These are phyloP conservation scores for Gigaspora rosea DNA, from an alignment of 192 early-diverging fungal species.

Conservation along the genomic window DNA sequence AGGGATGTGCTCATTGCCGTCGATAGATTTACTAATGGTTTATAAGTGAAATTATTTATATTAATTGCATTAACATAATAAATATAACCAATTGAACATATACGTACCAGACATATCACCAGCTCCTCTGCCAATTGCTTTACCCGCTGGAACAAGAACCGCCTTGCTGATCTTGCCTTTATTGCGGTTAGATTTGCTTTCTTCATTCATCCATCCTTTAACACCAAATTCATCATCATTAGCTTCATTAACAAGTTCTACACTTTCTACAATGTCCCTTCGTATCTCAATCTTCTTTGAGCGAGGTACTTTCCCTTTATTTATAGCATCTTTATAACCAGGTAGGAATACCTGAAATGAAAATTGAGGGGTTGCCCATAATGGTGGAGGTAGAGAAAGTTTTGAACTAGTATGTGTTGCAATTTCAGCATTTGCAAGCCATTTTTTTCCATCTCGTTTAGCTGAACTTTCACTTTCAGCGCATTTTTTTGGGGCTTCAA, in stretches of 20 bases:
- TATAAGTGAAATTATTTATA: background rate
- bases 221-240: slow-evolving; percentile 27
- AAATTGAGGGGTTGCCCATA: slow-evolving; percentile 56
- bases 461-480: background rate
- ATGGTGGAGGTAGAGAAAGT: slow-evolving; percentile 39
- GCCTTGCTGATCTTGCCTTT: slow-evolving; percentile 2
- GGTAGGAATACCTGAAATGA: slow-evolving; percentile 50
- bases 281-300: slow-evolving; percentile 49
- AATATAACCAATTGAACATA: background rate
- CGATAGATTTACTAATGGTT: slow-evolving; percentile 12
- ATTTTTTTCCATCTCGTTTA: slow-evolving; percentile 33
- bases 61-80: background rate
- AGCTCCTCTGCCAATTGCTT: slow-evolving; percentile 1
- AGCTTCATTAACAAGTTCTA: slow-evolving; percentile 44
- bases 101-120: slow-evolving; percentile 28
- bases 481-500: slow-evolving; percentile 25
- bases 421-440: slow-evolving; percentile 57
- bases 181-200: background rate
- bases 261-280: slow-evolving; percentile 37
- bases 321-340: slow-evolving; percentile 38
- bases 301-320: slow-evolving; percentile 40
- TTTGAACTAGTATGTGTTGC: slow-evolving; percentile 45
- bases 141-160: slow-evolving; percentile 8
- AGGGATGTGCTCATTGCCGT: slow-evolving; percentile 18
- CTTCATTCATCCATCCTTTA: slow-evolving; percentile 16